Evolutionary conservation across 208 protist genomes (phyloP).

Genomic region (Leishmania lainsoni): DNA sequence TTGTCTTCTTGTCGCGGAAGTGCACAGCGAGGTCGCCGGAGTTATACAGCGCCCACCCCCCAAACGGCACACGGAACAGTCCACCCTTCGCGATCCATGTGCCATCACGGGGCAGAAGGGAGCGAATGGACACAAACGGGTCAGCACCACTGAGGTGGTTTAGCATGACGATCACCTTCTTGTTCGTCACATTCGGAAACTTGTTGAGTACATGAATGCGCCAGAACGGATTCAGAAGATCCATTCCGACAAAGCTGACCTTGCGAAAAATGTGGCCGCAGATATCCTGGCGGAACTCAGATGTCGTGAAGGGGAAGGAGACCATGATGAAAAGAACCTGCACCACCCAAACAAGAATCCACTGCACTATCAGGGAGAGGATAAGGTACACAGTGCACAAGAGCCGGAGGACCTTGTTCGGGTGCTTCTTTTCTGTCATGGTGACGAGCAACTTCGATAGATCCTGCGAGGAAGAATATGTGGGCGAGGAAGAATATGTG

Average conservation of each 20-base stretch:
- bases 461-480: neutral
- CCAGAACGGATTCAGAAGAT: constrained; percentile 86
- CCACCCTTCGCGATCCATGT: constrained; percentile 82
- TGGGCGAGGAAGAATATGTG: neutral
- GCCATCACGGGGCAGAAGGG: constrained; percentile 73
- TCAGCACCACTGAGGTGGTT: constrained; percentile 86
- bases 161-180: constrained; percentile 84
- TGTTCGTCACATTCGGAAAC: constrained; percentile 60
- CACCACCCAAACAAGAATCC: constrained; percentile 66
- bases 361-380: constrained; percentile 47
- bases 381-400: constrained; percentile 65
- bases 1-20: constrained; percentile 74
- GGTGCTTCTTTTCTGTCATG: constrained; percentile 10
- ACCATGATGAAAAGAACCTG: constrained; percentile 67
- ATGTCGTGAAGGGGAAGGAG: constrained; percentile 66
- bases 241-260: constrained; percentile 57
- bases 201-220: constrained; percentile 62
- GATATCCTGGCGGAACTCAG: constrained; percentile 59
- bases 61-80: constrained; percentile 85
- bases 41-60: constrained; percentile 82
- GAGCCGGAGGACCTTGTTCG: constrained; percentile 39
- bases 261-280: constrained; percentile 82
- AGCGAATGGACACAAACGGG: constrained; percentile 74
- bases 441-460: neutral
- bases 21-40: constrained; percentile 71